These are phyloP conservation scores for Vachellia collinsii DNA, from an alignment of 306 rosid genomes.

Conservation along the genomic window DNA sequence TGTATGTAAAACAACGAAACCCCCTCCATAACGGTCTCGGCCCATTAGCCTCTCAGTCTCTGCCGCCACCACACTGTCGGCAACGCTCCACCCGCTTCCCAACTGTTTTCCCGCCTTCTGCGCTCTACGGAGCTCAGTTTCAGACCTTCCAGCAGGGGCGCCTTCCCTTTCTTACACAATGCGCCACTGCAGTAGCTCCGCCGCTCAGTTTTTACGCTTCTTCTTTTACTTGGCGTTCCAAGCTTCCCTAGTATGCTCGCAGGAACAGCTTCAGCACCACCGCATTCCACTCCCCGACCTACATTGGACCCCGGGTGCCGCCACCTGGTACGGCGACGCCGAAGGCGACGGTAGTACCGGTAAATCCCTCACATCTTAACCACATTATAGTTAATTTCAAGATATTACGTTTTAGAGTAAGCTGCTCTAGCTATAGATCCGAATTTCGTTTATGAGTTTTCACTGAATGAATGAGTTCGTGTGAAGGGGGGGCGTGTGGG, in stretches of 20 bases:
- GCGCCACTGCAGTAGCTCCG: conserved; percentile 44
- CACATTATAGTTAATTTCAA: conserved; percentile 3
- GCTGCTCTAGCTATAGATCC: neutral
- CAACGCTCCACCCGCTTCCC: conserved; percentile 9
- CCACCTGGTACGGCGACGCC: conserved; percentile 94
- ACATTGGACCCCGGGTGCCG: conserved; percentile 80
- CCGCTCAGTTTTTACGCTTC: conserved; percentile 23
- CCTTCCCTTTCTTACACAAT: conserved; percentile 38
- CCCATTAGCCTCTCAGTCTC: neutral
- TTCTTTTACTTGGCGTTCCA: conserved; percentile 18
- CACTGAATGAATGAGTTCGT: neutral
- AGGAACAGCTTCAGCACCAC: conserved; percentile 40
- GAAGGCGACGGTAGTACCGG: conserved; percentile 99
- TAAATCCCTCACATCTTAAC: conserved; percentile 24
- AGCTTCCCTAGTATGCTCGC: conserved; percentile 27
- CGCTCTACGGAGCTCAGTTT: conserved; percentile 27
- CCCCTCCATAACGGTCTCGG: neutral
- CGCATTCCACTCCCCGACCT: conserved; percentile 33
- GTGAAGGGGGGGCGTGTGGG: conserved; percentile 92
- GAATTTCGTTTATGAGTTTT: neutral
- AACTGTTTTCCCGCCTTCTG: conserved; percentile 35
- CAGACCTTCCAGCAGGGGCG: conserved; percentile 8
- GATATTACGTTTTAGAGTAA: neutral
- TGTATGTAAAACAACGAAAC: neutral
- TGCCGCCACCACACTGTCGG: conserved; percentile 51